phyloP scores from a whole-genome alignment of 73 alveolate genomes.

The Effrenium voratum region DNA sequence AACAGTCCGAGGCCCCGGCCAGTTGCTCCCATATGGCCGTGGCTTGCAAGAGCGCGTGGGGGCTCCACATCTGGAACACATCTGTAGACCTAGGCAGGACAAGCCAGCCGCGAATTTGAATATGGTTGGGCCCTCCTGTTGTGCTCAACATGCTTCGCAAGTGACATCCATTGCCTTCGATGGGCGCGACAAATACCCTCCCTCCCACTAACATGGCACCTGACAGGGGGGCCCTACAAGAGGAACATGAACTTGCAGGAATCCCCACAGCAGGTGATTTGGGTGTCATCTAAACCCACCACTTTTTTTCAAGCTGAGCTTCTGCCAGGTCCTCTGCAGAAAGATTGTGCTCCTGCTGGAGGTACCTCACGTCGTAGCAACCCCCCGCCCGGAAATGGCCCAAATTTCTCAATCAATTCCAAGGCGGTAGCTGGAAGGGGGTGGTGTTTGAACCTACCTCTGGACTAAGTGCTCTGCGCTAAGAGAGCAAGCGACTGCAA shows the following conservation, averaged over 20 bases:
- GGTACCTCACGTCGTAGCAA: too few species aligned
- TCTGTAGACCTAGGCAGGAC: conserved; percentile 38
- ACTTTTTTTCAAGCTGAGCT: not conserved
- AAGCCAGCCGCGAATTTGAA: not conserved
- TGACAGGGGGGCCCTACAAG: too few species aligned
- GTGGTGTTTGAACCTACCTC: too few species aligned
- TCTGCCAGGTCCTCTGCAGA: conserved; percentile 84
- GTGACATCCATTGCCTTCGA: too few species aligned
- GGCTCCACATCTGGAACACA: conserved; percentile 88
- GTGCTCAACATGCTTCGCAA: not conserved
- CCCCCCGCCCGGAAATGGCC: too few species aligned
- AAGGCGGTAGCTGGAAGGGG: too few species aligned
- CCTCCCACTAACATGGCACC: too few species aligned
- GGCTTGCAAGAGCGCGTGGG: conserved; percentile 74
- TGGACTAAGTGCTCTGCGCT: too few species aligned
- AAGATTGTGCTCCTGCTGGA: conserved; percentile 19
- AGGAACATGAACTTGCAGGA: too few species aligned
- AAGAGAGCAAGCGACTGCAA: not conserved
- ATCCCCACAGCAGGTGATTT: too few species aligned
- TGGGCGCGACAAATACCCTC: too few species aligned
- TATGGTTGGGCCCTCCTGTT: not conserved
- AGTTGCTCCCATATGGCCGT: conserved; percentile 89
- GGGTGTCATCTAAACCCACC: not conserved
- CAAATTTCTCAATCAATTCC: too few species aligned
- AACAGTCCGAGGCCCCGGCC: not conserved